phyloP scores from a whole-genome alignment of 768 basidiomycete species.

The Mycena galopus region DNA sequence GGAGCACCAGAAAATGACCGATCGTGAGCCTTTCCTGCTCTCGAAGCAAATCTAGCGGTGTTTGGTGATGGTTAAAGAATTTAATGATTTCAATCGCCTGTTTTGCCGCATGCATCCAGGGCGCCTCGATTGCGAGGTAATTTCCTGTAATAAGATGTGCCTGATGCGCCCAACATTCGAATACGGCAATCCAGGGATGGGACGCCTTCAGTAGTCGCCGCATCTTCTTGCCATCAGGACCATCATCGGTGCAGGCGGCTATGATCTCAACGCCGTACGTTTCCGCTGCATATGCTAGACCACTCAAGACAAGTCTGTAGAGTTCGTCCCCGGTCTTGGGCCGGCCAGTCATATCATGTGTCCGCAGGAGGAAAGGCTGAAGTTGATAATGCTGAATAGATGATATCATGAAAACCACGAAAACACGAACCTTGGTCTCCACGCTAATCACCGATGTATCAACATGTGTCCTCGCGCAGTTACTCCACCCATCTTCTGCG shows the following conservation, averaged over 20 bases:
- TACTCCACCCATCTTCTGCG: not conserved
- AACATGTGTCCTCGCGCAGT: not conserved
- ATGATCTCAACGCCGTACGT: not conserved
- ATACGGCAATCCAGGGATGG: not conserved
- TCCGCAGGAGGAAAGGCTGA: not conserved
- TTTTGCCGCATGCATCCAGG: conserved; percentile 17
- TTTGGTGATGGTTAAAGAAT: conserved; percentile 46
- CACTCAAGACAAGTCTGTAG: not conserved
- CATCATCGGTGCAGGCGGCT: not conserved
- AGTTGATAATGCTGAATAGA: not conserved
- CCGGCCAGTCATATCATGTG: not conserved
- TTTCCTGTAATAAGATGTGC: conserved; percentile 43
- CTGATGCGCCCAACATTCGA: conserved; percentile 31
- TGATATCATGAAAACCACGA: not conserved
- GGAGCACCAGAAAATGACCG: conserved; percentile 32
- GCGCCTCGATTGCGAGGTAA: not conserved
- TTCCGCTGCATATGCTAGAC: not conserved
- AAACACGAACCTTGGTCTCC: not conserved
- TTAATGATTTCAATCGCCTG: conserved; percentile 37
- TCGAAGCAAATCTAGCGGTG: conserved; percentile 37
- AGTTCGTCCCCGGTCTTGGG: not conserved
- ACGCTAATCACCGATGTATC: not conserved
- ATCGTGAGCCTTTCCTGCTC: conserved; percentile 27
- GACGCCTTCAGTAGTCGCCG: conserved; percentile 23
- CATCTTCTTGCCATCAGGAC: conserved; percentile 33